A percentile compares a stretch with the other conserved stretches of the same genome.
Conservation (phyloP, 2,329 filamentous ascomycete species). For the Calonectria multiphialidica region DNA sequence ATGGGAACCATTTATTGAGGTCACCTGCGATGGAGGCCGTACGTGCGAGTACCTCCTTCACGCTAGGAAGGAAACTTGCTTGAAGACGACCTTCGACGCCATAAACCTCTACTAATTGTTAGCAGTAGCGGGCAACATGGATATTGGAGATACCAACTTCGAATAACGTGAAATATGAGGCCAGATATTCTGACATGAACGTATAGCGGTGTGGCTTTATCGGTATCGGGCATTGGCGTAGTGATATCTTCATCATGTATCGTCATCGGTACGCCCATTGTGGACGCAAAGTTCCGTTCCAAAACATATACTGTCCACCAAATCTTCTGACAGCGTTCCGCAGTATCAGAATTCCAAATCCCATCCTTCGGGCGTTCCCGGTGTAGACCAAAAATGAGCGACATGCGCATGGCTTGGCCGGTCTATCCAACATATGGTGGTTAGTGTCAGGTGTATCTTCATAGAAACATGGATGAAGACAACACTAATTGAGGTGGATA, state of each 20-base stretch:
- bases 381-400: slow-evolving; percentile 17
- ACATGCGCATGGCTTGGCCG: slow-evolving; percentile 22
- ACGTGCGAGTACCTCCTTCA: slow-evolving; percentile 14
- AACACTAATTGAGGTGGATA: neutral
- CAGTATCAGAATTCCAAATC: slow-evolving; percentile 12
- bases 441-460: neutral
- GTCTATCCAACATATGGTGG: neutral
- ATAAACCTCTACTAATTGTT: slow-evolving; percentile 10
- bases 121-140: neutral
- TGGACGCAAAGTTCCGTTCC: slow-evolving; percentile 17
- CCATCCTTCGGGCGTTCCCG: slow-evolving; percentile 22
- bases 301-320: slow-evolving; percentile 25
- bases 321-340: slow-evolving; percentile 18
- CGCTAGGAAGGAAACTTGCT: slow-evolving; percentile 19
- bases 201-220: slow-evolving; percentile 12
- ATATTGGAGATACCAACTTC: neutral
- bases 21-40: slow-evolving; percentile 16
- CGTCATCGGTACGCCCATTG: slow-evolving; percentile 21
- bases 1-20: slow-evolving; percentile 13
- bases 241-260: slow-evolving; percentile 24
- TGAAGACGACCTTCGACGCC: slow-evolving; percentile 20
- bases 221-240: slow-evolving; percentile 16
- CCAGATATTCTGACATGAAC: slow-evolving; percentile 21
- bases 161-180: slow-evolving; percentile 22
- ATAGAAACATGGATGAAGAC: too few species aligned